A percentile compares a stretch with the other conserved stretches of the same genome.
Evolutionary conservation across 2,329 filamentous ascomycete genomes (phyloP).

Genomic region (Rutstroemia sp.): DNA sequence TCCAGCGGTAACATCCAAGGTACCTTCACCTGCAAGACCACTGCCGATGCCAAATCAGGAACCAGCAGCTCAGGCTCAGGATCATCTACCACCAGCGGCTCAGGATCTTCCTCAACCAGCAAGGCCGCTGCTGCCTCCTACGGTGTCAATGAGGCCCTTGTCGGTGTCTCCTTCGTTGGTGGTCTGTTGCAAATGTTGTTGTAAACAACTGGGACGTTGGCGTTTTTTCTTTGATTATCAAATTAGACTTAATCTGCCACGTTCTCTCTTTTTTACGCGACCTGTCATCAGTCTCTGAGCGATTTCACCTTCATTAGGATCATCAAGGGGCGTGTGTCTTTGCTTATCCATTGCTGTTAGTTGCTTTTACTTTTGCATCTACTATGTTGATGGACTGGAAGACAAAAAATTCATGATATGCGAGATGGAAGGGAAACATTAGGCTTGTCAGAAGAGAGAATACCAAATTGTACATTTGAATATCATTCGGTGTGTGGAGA

Average conservation of each 20-base stretch:
- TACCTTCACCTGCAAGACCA: conserved; percentile 36
- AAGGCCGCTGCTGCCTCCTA: conserved; percentile 33
- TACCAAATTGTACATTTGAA: conserved; percentile 25
- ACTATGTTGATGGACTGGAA: conserved; percentile 2
- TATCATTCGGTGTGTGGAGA: conserved; percentile 8
- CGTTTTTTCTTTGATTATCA: conserved; percentile 30
- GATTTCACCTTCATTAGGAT: conserved; percentile 19
- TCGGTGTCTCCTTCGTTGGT: conserved; percentile 38
- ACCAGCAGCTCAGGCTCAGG: conserved; percentile 30
- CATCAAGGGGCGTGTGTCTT: conserved; percentile 10
- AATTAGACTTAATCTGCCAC: conserved; percentile 31
- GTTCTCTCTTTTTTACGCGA: conserved; percentile 25
- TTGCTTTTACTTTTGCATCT: conserved; percentile 1
- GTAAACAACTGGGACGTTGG: conserved; percentile 33
- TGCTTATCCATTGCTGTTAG: conserved; percentile 13
- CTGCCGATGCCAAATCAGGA: conserved; percentile 12
- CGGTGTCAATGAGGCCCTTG: conserved; percentile 30
- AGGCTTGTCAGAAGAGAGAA: conserved; percentile 20
- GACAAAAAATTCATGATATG: conserved; percentile 1
- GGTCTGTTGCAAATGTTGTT: conserved; percentile 37
- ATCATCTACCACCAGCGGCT: conserved; percentile 18
- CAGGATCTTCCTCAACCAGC: conserved; percentile 23
- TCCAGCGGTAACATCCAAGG: conserved; percentile 38
- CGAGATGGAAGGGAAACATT: conserved; percentile 4
- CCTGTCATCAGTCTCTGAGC: conserved; percentile 20